phyloP scores from a whole-genome alignment of 495 filamentous ascomycete genomes.

The Penicillium cosmopolitanum region DNA sequence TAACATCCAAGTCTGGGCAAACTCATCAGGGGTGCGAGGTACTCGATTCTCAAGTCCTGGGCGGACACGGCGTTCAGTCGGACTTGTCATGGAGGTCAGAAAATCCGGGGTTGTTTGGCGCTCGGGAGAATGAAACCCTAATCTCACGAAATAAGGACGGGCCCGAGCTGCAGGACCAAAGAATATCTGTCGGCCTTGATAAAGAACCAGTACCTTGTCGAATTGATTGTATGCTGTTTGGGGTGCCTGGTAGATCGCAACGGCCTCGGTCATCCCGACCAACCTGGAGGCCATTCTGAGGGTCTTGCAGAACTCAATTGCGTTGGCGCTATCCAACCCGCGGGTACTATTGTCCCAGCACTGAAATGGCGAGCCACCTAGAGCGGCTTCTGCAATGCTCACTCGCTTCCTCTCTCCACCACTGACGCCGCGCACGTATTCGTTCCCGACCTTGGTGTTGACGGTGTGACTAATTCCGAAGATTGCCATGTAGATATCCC shows the following conservation, averaged over 20 bases:
- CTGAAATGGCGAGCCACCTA: conserved; percentile 65
- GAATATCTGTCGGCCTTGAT: conserved; percentile 61
- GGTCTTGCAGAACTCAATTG: conserved; percentile 65
- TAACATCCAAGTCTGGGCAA: background rate
- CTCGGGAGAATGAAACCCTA: conserved; percentile 50
- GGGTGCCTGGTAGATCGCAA: conserved; percentile 74
- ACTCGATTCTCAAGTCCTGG: background rate
- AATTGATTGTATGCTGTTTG: conserved; percentile 72
- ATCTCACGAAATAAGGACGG: conserved; percentile 54
- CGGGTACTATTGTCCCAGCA: conserved; percentile 82
- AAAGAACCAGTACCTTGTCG: conserved; percentile 57
- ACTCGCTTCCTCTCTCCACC: conserved; percentile 74
- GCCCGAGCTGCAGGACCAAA: conserved; percentile 57
- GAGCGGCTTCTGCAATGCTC: conserved; percentile 53
- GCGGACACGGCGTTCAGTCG: background rate
- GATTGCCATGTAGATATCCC: conserved; percentile 59
- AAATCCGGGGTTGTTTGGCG: conserved; percentile 2
- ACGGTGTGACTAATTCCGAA: conserved; percentile 55
- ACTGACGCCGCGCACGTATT: conserved; percentile 74
- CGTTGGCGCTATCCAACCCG: conserved; percentile 75
- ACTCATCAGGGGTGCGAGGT: background rate
- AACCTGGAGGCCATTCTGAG: conserved; percentile 66
- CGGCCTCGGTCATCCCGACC: conserved; percentile 66
- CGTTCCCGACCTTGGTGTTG: conserved; percentile 60
- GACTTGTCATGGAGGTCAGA: background rate